Conservation (phyloP, 257 asterid genomes). For the Ilex asprella region DNA sequence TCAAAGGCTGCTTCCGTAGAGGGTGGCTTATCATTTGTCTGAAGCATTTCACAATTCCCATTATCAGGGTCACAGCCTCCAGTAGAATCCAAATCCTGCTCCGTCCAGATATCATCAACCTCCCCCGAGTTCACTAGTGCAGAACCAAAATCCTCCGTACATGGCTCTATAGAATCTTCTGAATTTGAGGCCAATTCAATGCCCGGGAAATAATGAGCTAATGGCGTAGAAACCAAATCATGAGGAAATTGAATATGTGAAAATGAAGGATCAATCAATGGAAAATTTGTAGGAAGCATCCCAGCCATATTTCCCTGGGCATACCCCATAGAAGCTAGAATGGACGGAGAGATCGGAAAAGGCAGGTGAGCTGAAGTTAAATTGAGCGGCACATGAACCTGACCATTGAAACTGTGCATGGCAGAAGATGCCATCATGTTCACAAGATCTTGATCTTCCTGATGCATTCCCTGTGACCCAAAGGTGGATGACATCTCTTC, state of each 20-base stretch:
- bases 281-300: constrained; percentile 39
- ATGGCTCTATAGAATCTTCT: constrained; percentile 50
- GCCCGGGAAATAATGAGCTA: constrained; percentile 56
- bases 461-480: constrained; percentile 51
- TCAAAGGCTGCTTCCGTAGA: constrained; percentile 38
- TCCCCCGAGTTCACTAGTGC: constrained; percentile 46
- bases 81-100: constrained; percentile 45
- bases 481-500: constrained; percentile 55
- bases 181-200: constrained; percentile 45
- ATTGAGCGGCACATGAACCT: constrained; percentile 58
- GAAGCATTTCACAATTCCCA: constrained; percentile 36
- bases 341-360: constrained; percentile 67
- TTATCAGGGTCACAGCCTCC: constrained; percentile 45
- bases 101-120: constrained; percentile 56
- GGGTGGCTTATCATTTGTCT: constrained; percentile 43
- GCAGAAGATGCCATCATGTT: constrained; percentile 86
- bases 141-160: constrained; percentile 44
- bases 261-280: constrained; percentile 46
- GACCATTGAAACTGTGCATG: constrained; percentile 68
- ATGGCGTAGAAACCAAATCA: constrained; percentile 52
- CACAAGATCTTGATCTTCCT: constrained; percentile 80
- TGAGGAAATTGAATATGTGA: constrained; percentile 56
- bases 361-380: constrained; percentile 62
- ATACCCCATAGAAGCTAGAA: constrained; percentile 78
- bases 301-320: constrained; percentile 58